phyloP scores from a whole-genome alignment of 805 yeast species.

The Candida endomychidarum region DNA sequence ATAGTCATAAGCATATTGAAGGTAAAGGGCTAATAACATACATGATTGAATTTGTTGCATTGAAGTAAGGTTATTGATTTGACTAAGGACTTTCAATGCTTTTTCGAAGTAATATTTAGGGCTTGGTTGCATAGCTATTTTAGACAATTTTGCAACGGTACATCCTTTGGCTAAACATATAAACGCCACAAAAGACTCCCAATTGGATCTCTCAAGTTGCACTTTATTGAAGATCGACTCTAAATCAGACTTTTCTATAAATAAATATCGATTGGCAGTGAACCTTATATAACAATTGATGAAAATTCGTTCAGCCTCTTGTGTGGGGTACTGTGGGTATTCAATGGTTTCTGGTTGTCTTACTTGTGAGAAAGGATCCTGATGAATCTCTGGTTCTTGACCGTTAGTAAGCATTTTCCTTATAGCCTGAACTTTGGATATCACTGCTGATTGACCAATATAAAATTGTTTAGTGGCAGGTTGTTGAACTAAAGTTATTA shows the following conservation, averaged over 20 bases:
- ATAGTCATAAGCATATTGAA: conserved; percentile 11
- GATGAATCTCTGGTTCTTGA: conserved; percentile 5
- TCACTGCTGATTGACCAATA: conserved; percentile 22
- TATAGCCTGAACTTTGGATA: conserved; percentile 24
- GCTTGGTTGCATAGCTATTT: conserved; percentile 4
- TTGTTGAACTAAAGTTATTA: conserved; percentile 9
- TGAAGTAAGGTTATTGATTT: not conserved
- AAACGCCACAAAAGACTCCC: conserved; percentile 11
- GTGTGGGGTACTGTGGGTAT: not conserved
- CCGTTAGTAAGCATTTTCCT: conserved; percentile 15
- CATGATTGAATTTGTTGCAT: conserved; percentile 13
- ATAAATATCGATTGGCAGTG: conserved; percentile 10
- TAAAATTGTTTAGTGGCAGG: conserved; percentile 17
- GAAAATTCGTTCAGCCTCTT: conserved; percentile 11
- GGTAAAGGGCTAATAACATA: conserved; percentile 12
- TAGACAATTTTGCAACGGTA: conserved; percentile 11
- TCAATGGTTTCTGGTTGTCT: not conserved
- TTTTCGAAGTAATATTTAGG: conserved; percentile 12
- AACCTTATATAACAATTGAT: conserved; percentile 11
- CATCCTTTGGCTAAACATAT: conserved; percentile 13
- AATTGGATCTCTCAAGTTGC: conserved; percentile 5
- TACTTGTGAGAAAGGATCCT: conserved; percentile 2
- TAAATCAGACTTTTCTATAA: conserved; percentile 12
- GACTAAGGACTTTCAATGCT: conserved; percentile 7
- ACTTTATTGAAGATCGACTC: conserved; percentile 4